These are phyloP conservation scores for Litchi chinensis DNA, from an alignment of 345 rosid species.

Conservation along the genomic window DNA sequence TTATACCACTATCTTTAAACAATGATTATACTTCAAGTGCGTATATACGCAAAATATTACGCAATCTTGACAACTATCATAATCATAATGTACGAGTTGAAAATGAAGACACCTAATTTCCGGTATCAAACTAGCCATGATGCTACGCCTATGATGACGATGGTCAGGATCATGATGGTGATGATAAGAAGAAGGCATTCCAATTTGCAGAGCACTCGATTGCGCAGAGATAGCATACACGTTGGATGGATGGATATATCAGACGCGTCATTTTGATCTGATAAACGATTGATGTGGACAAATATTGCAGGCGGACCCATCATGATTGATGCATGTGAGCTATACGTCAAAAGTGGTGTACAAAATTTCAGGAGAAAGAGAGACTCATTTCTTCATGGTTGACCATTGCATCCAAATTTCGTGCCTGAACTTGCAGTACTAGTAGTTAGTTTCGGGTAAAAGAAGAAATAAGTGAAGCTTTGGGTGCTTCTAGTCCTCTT, in stretches of 20 bases:
- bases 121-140: constrained; percentile 31
- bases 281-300: neutral
- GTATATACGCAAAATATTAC: constrained; percentile 21
- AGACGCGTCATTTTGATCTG: constrained; percentile 16
- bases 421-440: neutral
- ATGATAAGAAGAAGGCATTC: constrained; percentile 13
- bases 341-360: constrained; percentile 11
- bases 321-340: constrained; percentile 37
- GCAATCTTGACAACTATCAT: neutral
- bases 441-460: constrained; percentile 34
- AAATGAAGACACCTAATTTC: neutral
- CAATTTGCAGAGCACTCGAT: constrained; percentile 28
- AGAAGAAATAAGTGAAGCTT: constrained; percentile 33
- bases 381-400: constrained; percentile 30
- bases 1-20: neutral
- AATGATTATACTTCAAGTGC: constrained; percentile 11
- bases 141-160: neutral
- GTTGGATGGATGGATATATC: constrained; percentile 14
- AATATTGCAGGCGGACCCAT: neutral
- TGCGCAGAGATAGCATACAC: neutral
- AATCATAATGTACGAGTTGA: constrained; percentile 38
- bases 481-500: constrained; percentile 26
- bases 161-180: constrained; percentile 9
- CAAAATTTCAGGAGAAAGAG: constrained; percentile 8
- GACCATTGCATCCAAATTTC: constrained; percentile 17